A percentile compares a stretch with the other conserved stretches of the same genome.
phyloP scores from a whole-genome alignment of 2,329 filamentous ascomycete species.

The Phialocephala subalpina region DNA sequence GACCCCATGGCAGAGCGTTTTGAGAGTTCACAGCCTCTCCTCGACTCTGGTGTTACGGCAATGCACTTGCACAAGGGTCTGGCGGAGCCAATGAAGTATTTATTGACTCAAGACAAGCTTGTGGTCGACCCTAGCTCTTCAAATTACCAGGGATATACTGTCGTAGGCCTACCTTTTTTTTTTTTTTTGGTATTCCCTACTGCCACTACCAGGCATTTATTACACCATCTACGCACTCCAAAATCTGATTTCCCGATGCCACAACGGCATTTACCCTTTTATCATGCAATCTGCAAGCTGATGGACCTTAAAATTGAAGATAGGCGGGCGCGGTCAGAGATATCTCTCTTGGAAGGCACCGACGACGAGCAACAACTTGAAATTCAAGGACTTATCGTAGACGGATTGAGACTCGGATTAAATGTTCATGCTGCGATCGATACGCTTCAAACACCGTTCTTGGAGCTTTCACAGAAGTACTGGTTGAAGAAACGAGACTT shows the following conservation, averaged over 20 bases:
- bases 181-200: neutral
- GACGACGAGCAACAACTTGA: neutral
- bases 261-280: neutral
- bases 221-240: neutral
- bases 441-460: neutral
- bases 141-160: neutral
- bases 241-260: neutral
- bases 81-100: neutral
- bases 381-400: neutral
- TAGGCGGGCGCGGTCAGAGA: neutral
- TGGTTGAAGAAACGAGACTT: neutral
- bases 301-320: neutral
- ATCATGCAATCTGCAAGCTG: neutral
- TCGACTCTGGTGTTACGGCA: neutral
- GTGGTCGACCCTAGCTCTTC: neutral
- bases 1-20: neutral
- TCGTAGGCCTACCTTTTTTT: neutral
- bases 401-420: neutral
- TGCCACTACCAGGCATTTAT: neutral
- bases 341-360: neutral
- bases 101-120: neutral
- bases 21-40: neutral
- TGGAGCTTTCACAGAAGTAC: neutral
- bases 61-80: neutral
- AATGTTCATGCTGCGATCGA: neutral